These are phyloP conservation scores for Lavandula angustifolia DNA, from an alignment of 257 asterid genomes.

Conservation along the genomic window DNA sequence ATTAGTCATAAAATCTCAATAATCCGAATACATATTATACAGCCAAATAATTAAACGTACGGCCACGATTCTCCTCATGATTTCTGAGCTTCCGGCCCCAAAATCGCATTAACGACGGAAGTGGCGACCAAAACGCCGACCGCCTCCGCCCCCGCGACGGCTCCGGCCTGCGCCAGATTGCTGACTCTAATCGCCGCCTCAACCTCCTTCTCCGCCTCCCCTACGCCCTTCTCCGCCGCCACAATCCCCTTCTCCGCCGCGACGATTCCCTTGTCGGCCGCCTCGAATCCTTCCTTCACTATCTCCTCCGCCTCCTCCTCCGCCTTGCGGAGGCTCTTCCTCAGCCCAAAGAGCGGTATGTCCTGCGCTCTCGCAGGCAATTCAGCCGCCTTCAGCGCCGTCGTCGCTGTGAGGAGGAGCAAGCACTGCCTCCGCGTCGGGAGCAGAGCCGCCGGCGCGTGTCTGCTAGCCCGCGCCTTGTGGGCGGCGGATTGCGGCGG, in stretches of 20 bases:
- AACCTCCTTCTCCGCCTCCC: conserved; percentile 56
- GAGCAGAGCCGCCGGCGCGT: conserved; percentile 36
- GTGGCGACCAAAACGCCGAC: conserved; percentile 65
- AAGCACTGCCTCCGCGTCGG: conserved; percentile 69
- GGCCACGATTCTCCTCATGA: conserved; percentile 35
- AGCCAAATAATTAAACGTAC: neutral
- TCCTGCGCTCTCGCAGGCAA: conserved; percentile 70
- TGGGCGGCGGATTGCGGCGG: conserved; percentile 39
- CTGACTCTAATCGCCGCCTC: conserved; percentile 57
- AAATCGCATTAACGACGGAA: conserved; percentile 66
- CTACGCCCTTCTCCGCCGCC: conserved; percentile 59
- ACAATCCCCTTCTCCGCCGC: conserved; percentile 60
- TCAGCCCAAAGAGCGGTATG: conserved; percentile 72
- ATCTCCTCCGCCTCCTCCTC: conserved; percentile 73
- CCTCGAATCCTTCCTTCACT: conserved; percentile 80
- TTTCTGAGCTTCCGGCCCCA: conserved; percentile 82
- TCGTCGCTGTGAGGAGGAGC: conserved; percentile 57
- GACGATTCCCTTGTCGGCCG: conserved; percentile 65
- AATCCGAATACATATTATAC: neutral
- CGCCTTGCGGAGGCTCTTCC: conserved; percentile 58
- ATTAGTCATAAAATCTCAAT: no score
- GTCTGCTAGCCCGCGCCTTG: conserved; percentile 28
- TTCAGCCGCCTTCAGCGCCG: conserved; percentile 57
- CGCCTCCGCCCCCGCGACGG: conserved; percentile 68
- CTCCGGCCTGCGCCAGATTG: conserved; percentile 76